Evolutionary conservation across 164 flowering plant species (phyloP).

Genomic region (Malania oleifera): DNA sequence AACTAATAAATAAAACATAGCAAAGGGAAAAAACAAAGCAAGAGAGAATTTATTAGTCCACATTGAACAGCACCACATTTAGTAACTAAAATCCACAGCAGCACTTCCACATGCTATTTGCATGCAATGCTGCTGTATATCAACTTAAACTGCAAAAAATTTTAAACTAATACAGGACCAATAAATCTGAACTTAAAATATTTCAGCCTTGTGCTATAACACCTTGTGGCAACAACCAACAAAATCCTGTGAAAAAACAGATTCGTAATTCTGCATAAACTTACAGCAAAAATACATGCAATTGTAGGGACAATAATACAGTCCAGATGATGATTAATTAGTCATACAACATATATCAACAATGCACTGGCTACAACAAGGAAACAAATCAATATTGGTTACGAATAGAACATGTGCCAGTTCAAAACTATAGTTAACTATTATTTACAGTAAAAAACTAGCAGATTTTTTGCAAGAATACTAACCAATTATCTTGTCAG

Average conservation of each 20-base stretch:
- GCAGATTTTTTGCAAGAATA: not conserved
- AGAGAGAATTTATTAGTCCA: too few species aligned
- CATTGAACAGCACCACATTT: too few species aligned
- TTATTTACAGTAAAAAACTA: conserved; percentile 1
- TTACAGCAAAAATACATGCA: not conserved
- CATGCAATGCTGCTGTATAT: too few species aligned
- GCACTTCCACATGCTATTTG: too few species aligned
- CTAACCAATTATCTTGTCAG: not conserved
- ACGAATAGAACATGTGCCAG: not conserved
- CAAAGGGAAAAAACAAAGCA: too few species aligned
- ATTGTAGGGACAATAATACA: not conserved
- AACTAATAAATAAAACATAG: too few species aligned
- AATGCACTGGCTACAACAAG: too few species aligned
- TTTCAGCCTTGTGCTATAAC: too few species aligned
- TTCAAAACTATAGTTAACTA: not conserved
- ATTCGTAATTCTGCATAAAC: not conserved
- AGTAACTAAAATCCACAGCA: too few species aligned
- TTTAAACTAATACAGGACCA: too few species aligned
- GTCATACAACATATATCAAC: not conserved
- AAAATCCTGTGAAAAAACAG: not conserved
- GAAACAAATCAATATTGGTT: not conserved
- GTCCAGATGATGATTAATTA: not conserved
- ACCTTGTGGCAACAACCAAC: not conserved
- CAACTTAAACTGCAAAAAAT: too few species aligned
- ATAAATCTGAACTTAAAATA: too few species aligned